Percentiles rank a stretch among this genome's conserved stretches.
Evolutionary conservation across 2,329 filamentous ascomycete species (phyloP).

Genomic region (Pyrenochaeta sp.): DNA sequence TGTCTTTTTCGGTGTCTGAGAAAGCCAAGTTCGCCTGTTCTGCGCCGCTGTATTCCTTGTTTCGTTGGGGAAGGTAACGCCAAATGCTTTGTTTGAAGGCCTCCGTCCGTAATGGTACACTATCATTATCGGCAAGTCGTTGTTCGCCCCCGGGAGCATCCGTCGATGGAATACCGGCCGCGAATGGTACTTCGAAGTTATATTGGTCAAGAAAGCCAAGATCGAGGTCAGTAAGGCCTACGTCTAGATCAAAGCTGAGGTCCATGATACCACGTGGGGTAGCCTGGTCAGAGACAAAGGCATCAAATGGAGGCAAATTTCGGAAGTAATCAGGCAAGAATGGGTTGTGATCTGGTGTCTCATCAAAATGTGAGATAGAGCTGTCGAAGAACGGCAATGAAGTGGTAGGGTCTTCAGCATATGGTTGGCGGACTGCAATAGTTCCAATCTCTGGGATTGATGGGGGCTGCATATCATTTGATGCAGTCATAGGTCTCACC

Average conservation of each 20-base stretch:
- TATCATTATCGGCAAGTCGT: slow-evolving; percentile 27
- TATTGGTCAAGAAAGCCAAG: slow-evolving; percentile 56
- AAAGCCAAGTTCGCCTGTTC: slow-evolving; percentile 52
- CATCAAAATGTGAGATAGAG: slow-evolving; percentile 21
- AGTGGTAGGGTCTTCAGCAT: slow-evolving; percentile 10
- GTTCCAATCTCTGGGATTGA: slow-evolving; percentile 7
- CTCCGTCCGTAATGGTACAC: slow-evolving; percentile 34
- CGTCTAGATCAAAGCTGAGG: slow-evolving; percentile 55
- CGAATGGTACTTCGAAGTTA: slow-evolving; percentile 55
- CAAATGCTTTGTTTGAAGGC: slow-evolving; percentile 56
- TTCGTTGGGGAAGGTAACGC: slow-evolving; percentile 52
- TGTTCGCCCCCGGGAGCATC: slow-evolving; percentile 27
- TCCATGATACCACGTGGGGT: slow-evolving; percentile 57
- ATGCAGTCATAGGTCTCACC: slow-evolving; percentile 1
- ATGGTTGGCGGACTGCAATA: slow-evolving; percentile 13
- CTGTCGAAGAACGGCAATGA: slow-evolving; percentile 25
- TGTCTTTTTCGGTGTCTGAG: slow-evolving; percentile 43
- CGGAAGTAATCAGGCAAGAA: slow-evolving; percentile 40
- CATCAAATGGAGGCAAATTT: slow-evolving; percentile 40
- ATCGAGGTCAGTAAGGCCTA: slow-evolving; percentile 57
- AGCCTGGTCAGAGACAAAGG: slow-evolving; percentile 47
- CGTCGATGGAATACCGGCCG: slow-evolving; percentile 37
- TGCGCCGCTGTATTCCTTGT: slow-evolving; percentile 33
- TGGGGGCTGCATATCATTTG: slow-evolving; percentile 13
- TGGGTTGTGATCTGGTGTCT: slow-evolving; percentile 24